Conservation (phyloP, 2,329 filamentous ascomycete genomes). For the Sclerotinia borealis region DNA sequence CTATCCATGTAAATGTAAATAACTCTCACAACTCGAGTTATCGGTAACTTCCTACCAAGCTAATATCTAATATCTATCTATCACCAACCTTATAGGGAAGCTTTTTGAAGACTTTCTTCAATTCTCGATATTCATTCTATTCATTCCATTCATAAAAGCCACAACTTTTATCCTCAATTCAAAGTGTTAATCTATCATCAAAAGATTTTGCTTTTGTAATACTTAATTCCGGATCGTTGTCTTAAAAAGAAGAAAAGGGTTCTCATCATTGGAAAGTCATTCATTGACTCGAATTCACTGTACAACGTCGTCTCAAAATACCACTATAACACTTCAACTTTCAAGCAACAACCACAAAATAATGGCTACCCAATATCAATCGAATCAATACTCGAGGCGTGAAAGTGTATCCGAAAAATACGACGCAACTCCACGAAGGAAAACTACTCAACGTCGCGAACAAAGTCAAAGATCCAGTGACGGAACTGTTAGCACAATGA, state of each 20-base stretch:
- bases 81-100: not conserved
- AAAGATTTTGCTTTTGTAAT: not conserved
- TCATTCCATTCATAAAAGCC: not conserved
- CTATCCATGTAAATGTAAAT: constrained; percentile 10
- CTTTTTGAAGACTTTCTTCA: not conserved
- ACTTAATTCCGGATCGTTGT: not conserved
- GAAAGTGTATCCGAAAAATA: constrained; percentile 30
- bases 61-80: not conserved
- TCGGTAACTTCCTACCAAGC: not conserved
- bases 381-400: constrained; percentile 26
- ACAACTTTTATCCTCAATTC: not conserved
- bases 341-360: not conserved
- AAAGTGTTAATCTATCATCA: not conserved
- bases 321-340: not conserved
- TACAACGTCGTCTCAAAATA: not conserved
- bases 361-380: constrained; percentile 32
- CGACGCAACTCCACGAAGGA: constrained; percentile 27
- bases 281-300: not conserved
- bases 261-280: not conserved
- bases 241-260: not conserved
- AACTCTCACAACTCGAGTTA: not conserved
- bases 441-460: constrained; percentile 28
- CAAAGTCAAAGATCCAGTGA: constrained; percentile 61
- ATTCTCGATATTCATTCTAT: not conserved
- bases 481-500: constrained; percentile 81